Conservation (phyloP, 257 asterid genomes). For the Solanum lycopersicoides region DNA sequence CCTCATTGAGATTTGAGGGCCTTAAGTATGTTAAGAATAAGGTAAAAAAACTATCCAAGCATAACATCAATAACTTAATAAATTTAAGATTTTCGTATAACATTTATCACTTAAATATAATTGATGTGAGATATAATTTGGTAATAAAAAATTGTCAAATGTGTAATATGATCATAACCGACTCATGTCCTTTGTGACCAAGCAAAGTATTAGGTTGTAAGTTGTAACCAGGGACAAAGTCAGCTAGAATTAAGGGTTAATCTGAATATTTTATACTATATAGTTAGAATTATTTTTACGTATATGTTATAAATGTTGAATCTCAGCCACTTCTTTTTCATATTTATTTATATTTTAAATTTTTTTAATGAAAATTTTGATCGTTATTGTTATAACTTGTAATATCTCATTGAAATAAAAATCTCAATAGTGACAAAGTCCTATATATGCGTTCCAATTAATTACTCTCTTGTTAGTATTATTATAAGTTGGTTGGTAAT, state of each 20-base stretch:
- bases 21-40: not conserved
- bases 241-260: no score
- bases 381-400: not conserved
- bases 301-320: no score
- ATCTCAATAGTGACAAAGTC: not conserved
- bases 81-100: not conserved
- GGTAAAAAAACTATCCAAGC: not conserved
- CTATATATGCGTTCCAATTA: not conserved
- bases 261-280: no score
- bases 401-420: not conserved
- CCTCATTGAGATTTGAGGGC: not conserved
- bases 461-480: not conserved
- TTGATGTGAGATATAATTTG: not conserved
- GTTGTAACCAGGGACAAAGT: not conserved
- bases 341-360: no score
- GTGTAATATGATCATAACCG: not conserved
- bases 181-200: not conserved
- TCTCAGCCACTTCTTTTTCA: no score
- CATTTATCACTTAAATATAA: not conserved
- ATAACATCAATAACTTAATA: not conserved
- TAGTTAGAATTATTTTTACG: no score
- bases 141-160: not conserved
- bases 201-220: not conserved
- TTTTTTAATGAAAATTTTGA: no score
- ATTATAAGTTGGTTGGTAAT: not conserved